Percentiles rank a stretch among this genome's conserved stretches.
These are phyloP conservation scores for Lachancea quebecensis DNA, from an alignment of 805 yeast species.

Conservation along the genomic window DNA sequence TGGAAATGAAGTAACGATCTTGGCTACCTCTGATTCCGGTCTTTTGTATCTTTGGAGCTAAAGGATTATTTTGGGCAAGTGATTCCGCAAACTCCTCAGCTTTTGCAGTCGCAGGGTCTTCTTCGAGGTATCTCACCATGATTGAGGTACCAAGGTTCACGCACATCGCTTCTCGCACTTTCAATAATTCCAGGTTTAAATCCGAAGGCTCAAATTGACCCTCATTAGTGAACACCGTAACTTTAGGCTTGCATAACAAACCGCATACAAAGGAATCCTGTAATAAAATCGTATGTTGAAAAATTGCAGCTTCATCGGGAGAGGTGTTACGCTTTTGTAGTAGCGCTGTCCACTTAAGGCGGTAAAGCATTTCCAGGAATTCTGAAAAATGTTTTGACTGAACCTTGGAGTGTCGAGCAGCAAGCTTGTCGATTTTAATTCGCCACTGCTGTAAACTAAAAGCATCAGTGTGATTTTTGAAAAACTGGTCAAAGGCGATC, in stretches of 20 bases:
- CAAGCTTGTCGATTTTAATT: slow-evolving; percentile 8
- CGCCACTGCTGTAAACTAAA: slow-evolving; percentile 7
- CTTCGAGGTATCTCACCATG: slow-evolving; percentile 11
- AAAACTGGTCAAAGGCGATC: slow-evolving; percentile 9
- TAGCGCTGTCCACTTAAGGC: slow-evolving; percentile 13
- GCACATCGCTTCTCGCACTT: slow-evolving; percentile 5
- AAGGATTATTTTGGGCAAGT: not conserved
- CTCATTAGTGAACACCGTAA: not conserved
- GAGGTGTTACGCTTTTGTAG: slow-evolving; percentile 15
- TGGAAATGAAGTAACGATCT: slow-evolving; percentile 17
- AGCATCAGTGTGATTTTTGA: slow-evolving; percentile 2
- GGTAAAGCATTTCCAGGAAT: slow-evolving; percentile 10
- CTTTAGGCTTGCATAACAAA: slow-evolving; percentile 8
- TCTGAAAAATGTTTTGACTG: not conserved
- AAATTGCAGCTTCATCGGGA: slow-evolving; percentile 17
- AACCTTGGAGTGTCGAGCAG: slow-evolving; percentile 3
- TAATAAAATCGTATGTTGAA: slow-evolving; percentile 9
- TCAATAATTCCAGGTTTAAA: slow-evolving; percentile 8
- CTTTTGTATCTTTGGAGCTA: slow-evolving; percentile 1
- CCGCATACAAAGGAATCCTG: slow-evolving; percentile 3
- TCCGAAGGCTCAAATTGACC: not conserved
- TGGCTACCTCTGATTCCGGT: slow-evolving; percentile 12
- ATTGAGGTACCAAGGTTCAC: slow-evolving; percentile 17
- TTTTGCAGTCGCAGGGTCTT: not conserved
- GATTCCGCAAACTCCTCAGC: not conserved